These are phyloP conservation scores for Suillus hirtellus DNA, from an alignment of 768 basidiomycete species.

Conservation along the genomic window DNA sequence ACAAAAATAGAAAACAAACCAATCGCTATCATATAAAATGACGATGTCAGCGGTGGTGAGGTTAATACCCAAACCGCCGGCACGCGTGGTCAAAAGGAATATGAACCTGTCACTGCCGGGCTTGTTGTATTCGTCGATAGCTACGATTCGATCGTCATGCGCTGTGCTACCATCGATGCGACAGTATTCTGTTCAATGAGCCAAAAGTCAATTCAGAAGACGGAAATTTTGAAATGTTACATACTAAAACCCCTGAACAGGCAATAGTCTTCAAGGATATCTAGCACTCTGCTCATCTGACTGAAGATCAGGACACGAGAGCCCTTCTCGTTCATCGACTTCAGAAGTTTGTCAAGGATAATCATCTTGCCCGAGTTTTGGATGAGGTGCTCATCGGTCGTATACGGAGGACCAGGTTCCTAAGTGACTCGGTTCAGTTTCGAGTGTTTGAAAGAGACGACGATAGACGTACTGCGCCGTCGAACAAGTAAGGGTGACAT, in stretches of 20 bases:
- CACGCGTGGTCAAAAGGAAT: conserved; percentile 94
- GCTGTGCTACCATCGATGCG: conserved; percentile 95
- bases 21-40: conserved; percentile 94
- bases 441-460: background rate
- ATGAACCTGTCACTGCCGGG: conserved; percentile 94
- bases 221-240: conserved; percentile 28
- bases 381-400: conserved; percentile 95
- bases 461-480: conserved; percentile 69
- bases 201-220: conserved; percentile 10
- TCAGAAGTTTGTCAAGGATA: conserved; percentile 91
- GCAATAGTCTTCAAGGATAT: conserved; percentile 97
- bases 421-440: conserved; percentile 23
- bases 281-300: conserved; percentile 98
- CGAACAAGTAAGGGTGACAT: conserved; percentile 90
- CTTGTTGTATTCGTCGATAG: conserved; percentile 98
- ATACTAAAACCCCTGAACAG: conserved; percentile 85
- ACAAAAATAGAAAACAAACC: conserved; percentile 46
- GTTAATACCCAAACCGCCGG: conserved; percentile 97
- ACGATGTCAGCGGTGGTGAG: conserved; percentile 94
- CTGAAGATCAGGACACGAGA: conserved; percentile 96
- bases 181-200: conserved; percentile 71
- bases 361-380: conserved; percentile 97
- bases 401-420: conserved; percentile 98
- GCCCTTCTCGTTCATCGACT: conserved; percentile 87
- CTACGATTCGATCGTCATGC: conserved; percentile 92